Evolutionary conservation across 2,329 filamentous ascomycete genomes (phyloP).

Genomic region (Hypoxylon sp.): DNA sequence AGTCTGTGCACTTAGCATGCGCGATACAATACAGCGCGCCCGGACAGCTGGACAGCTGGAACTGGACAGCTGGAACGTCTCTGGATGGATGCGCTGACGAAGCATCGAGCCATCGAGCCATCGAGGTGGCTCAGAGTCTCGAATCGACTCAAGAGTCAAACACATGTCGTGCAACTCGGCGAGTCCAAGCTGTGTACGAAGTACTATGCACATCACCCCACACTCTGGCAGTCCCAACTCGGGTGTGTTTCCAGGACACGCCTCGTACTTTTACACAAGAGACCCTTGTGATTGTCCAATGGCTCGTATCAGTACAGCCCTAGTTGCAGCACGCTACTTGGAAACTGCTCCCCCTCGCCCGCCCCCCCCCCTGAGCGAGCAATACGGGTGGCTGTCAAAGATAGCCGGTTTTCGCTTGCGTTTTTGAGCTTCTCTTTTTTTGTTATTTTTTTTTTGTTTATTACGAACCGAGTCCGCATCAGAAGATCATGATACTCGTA

Average conservation of each 20-base stretch:
- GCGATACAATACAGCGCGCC: too few relatives aligned
- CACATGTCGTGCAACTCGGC: conserved; percentile 24
- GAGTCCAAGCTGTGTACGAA: conserved; percentile 17
- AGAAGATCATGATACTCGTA: conserved; percentile 6
- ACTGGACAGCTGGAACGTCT: too few relatives aligned
- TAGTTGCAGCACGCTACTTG: conserved; percentile 28
- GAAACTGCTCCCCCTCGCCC: too few relatives aligned
- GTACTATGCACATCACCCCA: conserved; percentile 35
- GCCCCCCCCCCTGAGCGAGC: conserved; percentile 22
- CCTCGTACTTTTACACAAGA: conserved; percentile 33
- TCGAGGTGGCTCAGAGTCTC: conserved; percentile 1
- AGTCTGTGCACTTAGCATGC: neutral
- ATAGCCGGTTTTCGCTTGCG: conserved; percentile 30
- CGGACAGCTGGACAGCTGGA: too few relatives aligned
- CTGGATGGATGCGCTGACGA: conserved; percentile 23
- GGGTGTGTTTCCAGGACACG: conserved; percentile 25
- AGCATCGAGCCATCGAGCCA: neutral
- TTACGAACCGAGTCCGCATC: conserved; percentile 18
- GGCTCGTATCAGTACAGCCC: conserved; percentile 38
- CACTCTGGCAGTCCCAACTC: conserved; percentile 30
- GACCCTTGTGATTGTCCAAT: conserved; percentile 40
- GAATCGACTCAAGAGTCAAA: conserved; percentile 12
- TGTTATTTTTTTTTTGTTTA: conserved; percentile 6
- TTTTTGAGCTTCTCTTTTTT: conserved; percentile 26
- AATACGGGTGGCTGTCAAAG: conserved; percentile 37